Percentiles rank a stretch among this genome's conserved stretches.
Conservation (phyloP, 495 filamentous ascomycete genomes). For the Chaetomidium leptoderma region DNA sequence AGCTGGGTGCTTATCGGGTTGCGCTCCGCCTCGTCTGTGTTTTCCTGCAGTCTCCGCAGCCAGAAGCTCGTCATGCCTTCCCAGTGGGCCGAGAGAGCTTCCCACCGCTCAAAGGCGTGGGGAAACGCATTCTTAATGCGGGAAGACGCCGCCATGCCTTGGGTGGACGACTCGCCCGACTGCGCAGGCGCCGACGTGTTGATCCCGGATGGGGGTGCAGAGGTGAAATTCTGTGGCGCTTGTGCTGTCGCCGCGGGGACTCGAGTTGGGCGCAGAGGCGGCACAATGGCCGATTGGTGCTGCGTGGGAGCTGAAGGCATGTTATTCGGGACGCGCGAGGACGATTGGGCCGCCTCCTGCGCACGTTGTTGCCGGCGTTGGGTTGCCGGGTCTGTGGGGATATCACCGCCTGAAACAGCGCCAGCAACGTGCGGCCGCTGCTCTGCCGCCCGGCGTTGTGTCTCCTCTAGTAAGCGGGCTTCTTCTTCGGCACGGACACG, state of each 20-base stretch:
- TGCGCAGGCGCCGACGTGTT: constrained; percentile 24
- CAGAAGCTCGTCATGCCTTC: constrained; percentile 95
- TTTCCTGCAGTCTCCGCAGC: constrained; percentile 88
- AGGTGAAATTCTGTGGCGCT: constrained; percentile 19
- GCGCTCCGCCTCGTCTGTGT: constrained; percentile 73
- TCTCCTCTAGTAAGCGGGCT: constrained; percentile 51
- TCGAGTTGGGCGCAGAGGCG: constrained; percentile 26
- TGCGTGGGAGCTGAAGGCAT: constrained; percentile 14
- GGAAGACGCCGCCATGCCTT: constrained; percentile 24
- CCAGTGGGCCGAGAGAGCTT: constrained; percentile 94
- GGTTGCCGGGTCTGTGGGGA: constrained; percentile 35
- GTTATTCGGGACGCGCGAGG: constrained; percentile 10
- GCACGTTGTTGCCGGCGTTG: constrained; percentile 41
- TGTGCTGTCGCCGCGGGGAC: constrained; percentile 24
- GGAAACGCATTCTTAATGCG: constrained; percentile 63
- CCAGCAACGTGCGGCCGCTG: constrained; percentile 56
- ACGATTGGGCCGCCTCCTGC: constrained; percentile 24
- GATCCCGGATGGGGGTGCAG: constrained; percentile 14
- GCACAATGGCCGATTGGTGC: constrained; percentile 19
- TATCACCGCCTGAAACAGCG: constrained; percentile 46
- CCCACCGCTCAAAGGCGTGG: constrained; percentile 97
- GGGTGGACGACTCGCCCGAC: constrained; percentile 32
- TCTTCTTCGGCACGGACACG: constrained; percentile 52
- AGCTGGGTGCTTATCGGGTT: constrained; percentile 84
- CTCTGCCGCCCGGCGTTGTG: constrained; percentile 44